Evolutionary conservation across 768 basidiomycete species (phyloP).

Genomic region (Boletus sensibilis): DNA sequence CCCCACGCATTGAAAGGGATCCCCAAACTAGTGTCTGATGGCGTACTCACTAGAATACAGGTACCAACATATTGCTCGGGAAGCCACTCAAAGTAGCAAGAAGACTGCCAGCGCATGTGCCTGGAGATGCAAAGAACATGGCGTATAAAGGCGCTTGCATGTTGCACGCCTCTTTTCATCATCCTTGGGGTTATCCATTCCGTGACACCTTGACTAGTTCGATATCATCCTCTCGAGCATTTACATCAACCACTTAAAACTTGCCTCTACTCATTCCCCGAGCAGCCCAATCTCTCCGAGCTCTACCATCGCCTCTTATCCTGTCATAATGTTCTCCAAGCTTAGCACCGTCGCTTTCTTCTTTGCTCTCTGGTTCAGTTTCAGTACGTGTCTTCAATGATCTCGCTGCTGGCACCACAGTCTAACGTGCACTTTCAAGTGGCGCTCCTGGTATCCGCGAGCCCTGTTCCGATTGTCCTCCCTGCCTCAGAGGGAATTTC

Average conservation of each 20-base stretch:
- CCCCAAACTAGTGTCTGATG: neutral
- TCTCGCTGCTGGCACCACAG: too few species aligned
- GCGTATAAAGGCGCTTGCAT: neutral
- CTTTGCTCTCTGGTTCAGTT: too few species aligned
- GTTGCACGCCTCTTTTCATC: neutral
- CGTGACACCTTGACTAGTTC: neutral
- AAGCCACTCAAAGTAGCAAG: neutral
- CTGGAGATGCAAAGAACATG: neutral
- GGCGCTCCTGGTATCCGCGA: too few species aligned
- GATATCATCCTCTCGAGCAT: neutral
- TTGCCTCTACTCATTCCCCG: neutral
- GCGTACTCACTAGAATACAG: neutral
- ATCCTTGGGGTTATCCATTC: neutral
- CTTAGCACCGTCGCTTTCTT: too few species aligned
- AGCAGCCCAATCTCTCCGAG: neutral
- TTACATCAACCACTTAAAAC: neutral
- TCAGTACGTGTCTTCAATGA: too few species aligned
- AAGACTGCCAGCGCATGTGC: neutral
- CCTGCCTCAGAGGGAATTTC: too few species aligned
- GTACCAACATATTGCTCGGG: neutral
- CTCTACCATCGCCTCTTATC: too few species aligned
- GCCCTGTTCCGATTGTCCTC: too few species aligned
- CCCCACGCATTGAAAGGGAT: slow-evolving; percentile 1
- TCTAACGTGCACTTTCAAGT: too few species aligned
- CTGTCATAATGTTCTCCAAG: too few species aligned